Evolutionary conservation across 2,329 filamentous ascomycete species (phyloP), one percentile per base, ranked within the genome.

Genomic region (Eutypa lata): DNA sequence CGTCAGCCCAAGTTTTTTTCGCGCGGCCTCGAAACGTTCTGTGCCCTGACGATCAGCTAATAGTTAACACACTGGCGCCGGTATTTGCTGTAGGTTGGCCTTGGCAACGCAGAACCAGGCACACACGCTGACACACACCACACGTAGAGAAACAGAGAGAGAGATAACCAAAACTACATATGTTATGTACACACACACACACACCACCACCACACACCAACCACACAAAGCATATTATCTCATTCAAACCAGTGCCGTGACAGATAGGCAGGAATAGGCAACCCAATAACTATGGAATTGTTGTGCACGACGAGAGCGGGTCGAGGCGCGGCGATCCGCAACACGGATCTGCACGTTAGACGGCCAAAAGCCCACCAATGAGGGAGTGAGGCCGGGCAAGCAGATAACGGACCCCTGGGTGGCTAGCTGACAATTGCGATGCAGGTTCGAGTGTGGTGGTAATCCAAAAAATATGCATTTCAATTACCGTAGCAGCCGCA

Each of bases 381-480:
- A 18, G n/a, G 13, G 7, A 38, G 16, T 16, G 35, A 18, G n/a
- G 13, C 35, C n/a, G 13, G 35, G 13, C n/a, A 38, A 4, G 13
- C 35, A 16, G 35, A 38, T 38, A 38, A 38, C 13, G 35, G 35
- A 14, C 35, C 35, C 35, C 35, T 16, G 35, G 35, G 35, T 38
- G 35, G 35, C 35, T 38, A 38, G 40, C 73, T 69, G 62, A 81
- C 81, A 31, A 31, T 31, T 31, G 26, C 26, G 26, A 31, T 31
- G 26, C 26, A 31, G 26, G 26, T 31, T 31, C 26, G 26, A 31
- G 26, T 10, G 10, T 31, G 26, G 26, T 31, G 10, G 26, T 10
- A 5, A 31, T 31, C 26, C 26, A 31, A 31, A 10, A 5, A 10
- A 31, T 31, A 10, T 10, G 10, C 26, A 5, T 5, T 31, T 31